Percentiles rank a stretch among this genome's conserved stretches.
Evolutionary conservation across 371 early-diverging fungal genomes (phyloP).

Genomic region (Conidiobolus incongruus): DNA sequence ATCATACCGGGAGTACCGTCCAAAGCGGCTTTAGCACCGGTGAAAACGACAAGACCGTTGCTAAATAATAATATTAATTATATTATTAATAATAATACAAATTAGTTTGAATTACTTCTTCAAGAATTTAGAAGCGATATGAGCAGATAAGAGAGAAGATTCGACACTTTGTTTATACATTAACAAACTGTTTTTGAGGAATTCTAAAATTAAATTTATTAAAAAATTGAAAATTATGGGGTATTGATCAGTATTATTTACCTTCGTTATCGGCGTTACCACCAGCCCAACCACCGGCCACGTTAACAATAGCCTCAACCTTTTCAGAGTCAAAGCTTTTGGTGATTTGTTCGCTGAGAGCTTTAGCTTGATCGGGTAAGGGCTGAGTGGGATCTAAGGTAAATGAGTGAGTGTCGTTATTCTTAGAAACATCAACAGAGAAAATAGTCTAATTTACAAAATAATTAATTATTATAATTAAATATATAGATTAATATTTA

Average conservation of each 20-base stretch:
- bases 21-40: conserved; percentile 58
- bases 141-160: conserved; percentile 60
- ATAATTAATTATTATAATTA: no score
- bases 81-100: background rate
- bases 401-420: no score
- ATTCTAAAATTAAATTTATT: conserved; percentile 15
- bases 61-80: conserved; percentile 11
- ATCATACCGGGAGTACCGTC: conserved; percentile 54
- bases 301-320: conserved; percentile 68
- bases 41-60: conserved; percentile 58
- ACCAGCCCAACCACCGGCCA: conserved; percentile 94
- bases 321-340: no score
- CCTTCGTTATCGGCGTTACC: conserved; percentile 60
- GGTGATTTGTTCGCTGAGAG: no score
- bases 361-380: no score
- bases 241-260: conserved; percentile 8
- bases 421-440: no score
- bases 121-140: conserved; percentile 51
- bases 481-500: no score
- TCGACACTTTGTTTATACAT: conserved; percentile 65
- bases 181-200: conserved; percentile 40
- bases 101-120: conserved; percentile 42
- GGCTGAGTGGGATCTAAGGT: no score
- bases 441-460: no score
- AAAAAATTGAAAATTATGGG: background rate